phyloP scores from a whole-genome alignment of 2,329 filamentous ascomycete species.

The Sordariomycetes sp. region DNA sequence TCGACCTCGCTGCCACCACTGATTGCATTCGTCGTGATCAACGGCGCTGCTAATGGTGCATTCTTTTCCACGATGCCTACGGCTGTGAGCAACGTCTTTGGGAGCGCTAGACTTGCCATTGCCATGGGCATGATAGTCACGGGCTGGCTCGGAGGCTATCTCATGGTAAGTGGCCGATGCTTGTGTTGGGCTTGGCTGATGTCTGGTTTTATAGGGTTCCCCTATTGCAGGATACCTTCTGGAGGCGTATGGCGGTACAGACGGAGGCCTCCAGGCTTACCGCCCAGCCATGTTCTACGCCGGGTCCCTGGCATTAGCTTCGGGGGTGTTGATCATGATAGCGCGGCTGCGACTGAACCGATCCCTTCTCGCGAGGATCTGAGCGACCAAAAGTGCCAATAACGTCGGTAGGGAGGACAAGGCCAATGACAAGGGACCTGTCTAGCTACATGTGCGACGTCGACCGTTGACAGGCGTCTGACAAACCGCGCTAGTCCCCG shows the following conservation, averaged over 20 bases:
- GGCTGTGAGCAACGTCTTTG: constrained; percentile 50
- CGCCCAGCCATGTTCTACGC: constrained; percentile 55
- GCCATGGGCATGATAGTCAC: constrained; percentile 55
- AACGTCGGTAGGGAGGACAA: too few relatives aligned
- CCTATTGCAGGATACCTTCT: constrained; percentile 54
- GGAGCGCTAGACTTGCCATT: constrained; percentile 40
- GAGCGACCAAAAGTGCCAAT: too few relatives aligned
- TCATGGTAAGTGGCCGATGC: constrained; percentile 47
- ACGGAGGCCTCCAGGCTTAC: constrained; percentile 40
- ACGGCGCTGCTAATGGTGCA: constrained; percentile 50
- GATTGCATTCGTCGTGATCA: constrained; percentile 47
- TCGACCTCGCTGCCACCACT: constrained; percentile 44
- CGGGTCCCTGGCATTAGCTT: constrained; percentile 38
- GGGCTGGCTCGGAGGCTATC: constrained; percentile 51
- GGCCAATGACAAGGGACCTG: too few relatives aligned
- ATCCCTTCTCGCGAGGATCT: constrained; percentile 11
- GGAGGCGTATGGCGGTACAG: constrained; percentile 41
- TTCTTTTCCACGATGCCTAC: constrained; percentile 59
- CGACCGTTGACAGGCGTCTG: too few relatives aligned
- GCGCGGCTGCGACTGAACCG: constrained; percentile 33
- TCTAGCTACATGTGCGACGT: too few relatives aligned
- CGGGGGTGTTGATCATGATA: constrained; percentile 29
- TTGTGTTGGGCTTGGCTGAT: too few relatives aligned
- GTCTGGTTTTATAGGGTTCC: constrained; percentile 38
- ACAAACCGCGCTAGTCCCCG: too few relatives aligned